phyloP scores from a whole-genome alignment of 257 asterid genomes.

The Capsicum baccatum region DNA sequence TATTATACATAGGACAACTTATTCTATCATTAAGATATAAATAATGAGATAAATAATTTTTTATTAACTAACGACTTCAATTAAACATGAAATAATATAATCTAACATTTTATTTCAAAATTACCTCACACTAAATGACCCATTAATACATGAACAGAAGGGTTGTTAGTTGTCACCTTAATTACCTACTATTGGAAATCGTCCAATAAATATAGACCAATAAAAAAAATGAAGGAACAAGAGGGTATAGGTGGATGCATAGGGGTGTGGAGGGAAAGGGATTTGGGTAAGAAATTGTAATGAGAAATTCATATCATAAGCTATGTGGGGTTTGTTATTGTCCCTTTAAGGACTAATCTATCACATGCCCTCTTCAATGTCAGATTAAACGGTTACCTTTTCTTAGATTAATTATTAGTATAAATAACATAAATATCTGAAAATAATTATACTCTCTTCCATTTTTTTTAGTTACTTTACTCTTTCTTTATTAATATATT shows the following conservation, averaged over 20 bases:
- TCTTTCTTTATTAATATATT: too few species aligned
- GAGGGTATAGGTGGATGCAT: not conserved
- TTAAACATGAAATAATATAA: too few species aligned
- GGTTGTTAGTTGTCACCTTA: conserved; percentile 6
- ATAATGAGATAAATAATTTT: too few species aligned
- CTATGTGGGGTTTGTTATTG: conserved; percentile 17
- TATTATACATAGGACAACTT: too few species aligned
- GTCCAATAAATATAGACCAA: not conserved
- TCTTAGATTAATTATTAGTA: not conserved
- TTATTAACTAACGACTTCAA: too few species aligned
- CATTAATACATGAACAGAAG: not conserved
- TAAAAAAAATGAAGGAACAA: not conserved
- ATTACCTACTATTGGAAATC: not conserved
- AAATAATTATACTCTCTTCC: too few species aligned
- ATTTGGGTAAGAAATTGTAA: not conserved
- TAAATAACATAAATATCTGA: too few species aligned
- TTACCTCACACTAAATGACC: too few species aligned
- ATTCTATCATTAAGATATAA: too few species aligned
- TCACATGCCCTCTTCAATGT: conserved; percentile 23
- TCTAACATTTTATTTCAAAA: too few species aligned
- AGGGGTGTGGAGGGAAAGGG: not conserved
- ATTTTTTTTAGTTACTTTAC: too few species aligned
- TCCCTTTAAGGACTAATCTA: conserved; percentile 8
- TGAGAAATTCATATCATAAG: not conserved
- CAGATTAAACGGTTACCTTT: not conserved